Evolutionary conservation across 139 green algal genomes (phyloP), one percentile per base, ranked within the genome.

Genomic region (Coelastrella sp.): DNA sequence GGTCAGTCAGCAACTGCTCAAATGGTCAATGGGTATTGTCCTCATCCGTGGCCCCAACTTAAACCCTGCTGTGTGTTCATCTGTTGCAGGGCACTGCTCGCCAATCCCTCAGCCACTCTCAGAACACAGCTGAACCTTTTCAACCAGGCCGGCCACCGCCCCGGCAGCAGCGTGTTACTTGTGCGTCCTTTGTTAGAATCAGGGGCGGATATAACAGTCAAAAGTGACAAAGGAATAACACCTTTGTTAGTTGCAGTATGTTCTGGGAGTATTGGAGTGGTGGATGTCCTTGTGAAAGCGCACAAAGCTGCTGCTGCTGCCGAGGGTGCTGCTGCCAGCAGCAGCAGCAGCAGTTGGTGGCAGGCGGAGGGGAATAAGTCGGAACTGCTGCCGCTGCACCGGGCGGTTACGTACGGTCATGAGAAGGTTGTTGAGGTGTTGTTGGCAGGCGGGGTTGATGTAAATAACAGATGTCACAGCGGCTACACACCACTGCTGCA

Each of bases 341-440:
- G 80, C 80, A 76, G 60, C 61, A 64, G 80, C 61, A 32, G 59
- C 80, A 73, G 58, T 22, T 58, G 20, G 10, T 16, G 5, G 16
- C 20, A 54, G 16, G 10, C 19, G 23, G 19, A 23, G 6, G 32
- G 22, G 59, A 76, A 61, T n/a, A 76, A 64, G 22, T 22, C 60
- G 22, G 61, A 86, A 14, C 60, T 74, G 81, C 81, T 87, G 64
- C 81, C 64, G 64, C 64, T 87, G 61, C 81, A 78, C 19, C 65
- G 64, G 13, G 81, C 81, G 32, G 32, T 87, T 4, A 19, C 14
- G 3, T 76, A 76, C 14, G 81, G 81, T 47, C 64, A 65, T 32
- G 23, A 47, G 14, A 19, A 65, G 23, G 23, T 61, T 0, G 32
- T 87, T 16, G 7, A 61, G 61, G 19, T 61, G 81, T 58, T 87